These are phyloP conservation scores for Didymosphaeria variabile DNA, from an alignment of 2,329 filamentous ascomycete genomes.

Conservation along the genomic window DNA sequence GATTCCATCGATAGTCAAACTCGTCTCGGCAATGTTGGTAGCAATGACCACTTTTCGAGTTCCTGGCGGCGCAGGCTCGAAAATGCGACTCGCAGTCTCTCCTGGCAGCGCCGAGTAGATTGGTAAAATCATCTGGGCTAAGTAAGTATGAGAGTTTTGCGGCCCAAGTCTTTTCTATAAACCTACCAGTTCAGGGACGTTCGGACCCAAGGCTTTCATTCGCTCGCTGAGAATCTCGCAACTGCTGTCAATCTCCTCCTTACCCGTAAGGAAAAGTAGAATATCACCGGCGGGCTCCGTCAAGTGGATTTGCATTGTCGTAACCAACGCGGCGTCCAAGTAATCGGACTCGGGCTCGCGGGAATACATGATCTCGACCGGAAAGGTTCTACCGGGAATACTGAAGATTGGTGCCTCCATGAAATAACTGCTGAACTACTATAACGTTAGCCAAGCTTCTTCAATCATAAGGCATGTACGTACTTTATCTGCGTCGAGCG, in stretches of 20 bases:
- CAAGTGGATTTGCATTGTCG: conserved; percentile 97
- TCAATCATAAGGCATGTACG: no score
- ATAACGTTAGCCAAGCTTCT: no score
- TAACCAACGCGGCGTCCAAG: conserved; percentile 90
- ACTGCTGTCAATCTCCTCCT: conserved; percentile 96
- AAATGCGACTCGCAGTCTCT: conserved; percentile 93
- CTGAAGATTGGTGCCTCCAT: conserved; percentile 96
- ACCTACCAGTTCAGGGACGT: neutral
- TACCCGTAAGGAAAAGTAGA: conserved; percentile 93
- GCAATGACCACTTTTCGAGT: conserved; percentile 94
- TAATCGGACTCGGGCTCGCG: conserved; percentile 96
- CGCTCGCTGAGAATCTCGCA: neutral
- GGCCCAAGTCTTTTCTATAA: no score
- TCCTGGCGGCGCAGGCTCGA: conserved; percentile 88
- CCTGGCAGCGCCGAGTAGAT: conserved; percentile 95
- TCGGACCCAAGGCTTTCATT: neutral
- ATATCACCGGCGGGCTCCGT: conserved; percentile 94
- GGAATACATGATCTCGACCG: conserved; percentile 95
- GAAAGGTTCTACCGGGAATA: conserved; percentile 93
- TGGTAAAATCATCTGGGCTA: conserved; percentile 74
- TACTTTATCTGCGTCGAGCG: conserved; percentile 88
- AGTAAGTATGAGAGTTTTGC: conserved; percentile 67
- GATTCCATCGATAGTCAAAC: conserved; percentile 96
- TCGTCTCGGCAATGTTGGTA: conserved; percentile 98
- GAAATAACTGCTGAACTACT: conserved; percentile 86